These are phyloP conservation scores for Stylosanthes scabra DNA, from an alignment of 331 rosid genomes.

Conservation along the genomic window DNA sequence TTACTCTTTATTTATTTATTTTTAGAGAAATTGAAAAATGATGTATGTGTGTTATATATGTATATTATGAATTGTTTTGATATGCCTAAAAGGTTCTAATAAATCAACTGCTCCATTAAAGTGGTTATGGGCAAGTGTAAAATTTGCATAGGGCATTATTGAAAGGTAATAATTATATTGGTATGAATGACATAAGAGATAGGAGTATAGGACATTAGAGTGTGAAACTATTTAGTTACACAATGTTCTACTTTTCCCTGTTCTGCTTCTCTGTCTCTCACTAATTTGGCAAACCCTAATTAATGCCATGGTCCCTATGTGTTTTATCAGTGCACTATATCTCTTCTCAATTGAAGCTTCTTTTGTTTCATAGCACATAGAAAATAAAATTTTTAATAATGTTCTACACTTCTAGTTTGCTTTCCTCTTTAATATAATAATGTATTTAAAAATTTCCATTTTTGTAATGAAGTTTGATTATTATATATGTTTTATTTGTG, in stretches of 20 bases:
- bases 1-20: too few species aligned
- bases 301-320: slow-evolving; percentile 35
- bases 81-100: too few species aligned
- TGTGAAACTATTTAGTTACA: slow-evolving; percentile 18
- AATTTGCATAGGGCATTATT: neutral
- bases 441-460: neutral
- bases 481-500: too few species aligned
- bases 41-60: too few species aligned
- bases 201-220: neutral
- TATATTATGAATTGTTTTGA: too few species aligned
- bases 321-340: neutral
- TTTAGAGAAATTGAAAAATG: too few species aligned
- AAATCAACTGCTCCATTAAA: slow-evolving; percentile 47
- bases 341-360: neutral
- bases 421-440: slow-evolving; percentile 6
- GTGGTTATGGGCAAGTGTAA: slow-evolving; percentile 22
- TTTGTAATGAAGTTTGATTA: neutral
- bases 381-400: neutral
- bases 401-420: neutral
- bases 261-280: slow-evolving; percentile 20
- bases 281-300: slow-evolving; percentile 1
- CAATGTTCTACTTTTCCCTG: slow-evolving; percentile 24
- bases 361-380: slow-evolving; percentile 20
- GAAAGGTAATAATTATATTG: neutral
- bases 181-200: neutral